Conservation (phyloP, 305 asterid genomes). For the Ruellia speciosa region DNA sequence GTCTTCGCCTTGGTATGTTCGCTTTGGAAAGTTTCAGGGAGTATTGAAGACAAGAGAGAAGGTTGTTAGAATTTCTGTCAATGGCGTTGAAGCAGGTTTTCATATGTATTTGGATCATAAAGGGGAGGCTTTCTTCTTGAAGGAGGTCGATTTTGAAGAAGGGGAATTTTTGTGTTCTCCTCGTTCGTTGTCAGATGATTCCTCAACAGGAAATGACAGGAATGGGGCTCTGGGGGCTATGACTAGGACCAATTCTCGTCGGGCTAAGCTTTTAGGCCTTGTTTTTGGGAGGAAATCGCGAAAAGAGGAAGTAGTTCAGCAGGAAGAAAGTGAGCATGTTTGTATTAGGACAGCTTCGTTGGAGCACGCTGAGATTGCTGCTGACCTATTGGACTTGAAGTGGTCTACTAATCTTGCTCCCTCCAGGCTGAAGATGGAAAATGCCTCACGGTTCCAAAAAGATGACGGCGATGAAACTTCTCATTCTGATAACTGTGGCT, state of each 20-base stretch:
- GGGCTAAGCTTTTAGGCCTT: slow-evolving; percentile 48
- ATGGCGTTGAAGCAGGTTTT: slow-evolving; percentile 68
- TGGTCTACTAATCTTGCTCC: slow-evolving; percentile 78
- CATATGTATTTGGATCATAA: slow-evolving; percentile 74
- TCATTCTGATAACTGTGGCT: slow-evolving; percentile 20
- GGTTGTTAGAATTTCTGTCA: slow-evolving; percentile 62
- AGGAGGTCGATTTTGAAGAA: slow-evolving; percentile 50
- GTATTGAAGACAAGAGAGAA: slow-evolving; percentile 77
- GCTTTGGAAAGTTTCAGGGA: slow-evolving; percentile 95
- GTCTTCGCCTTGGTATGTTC: slow-evolving; percentile 95
- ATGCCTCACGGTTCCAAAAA: slow-evolving; percentile 21
- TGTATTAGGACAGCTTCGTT: slow-evolving; percentile 41
- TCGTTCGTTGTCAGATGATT: slow-evolving; percentile 50
- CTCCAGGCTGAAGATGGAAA: slow-evolving; percentile 28
- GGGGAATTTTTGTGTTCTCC: slow-evolving; percentile 35
- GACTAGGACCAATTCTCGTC: slow-evolving; percentile 37
- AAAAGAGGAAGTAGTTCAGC: slow-evolving; percentile 23
- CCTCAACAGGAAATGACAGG: slow-evolving; percentile 24
- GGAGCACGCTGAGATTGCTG: slow-evolving; percentile 86
- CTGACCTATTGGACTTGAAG: slow-evolving; percentile 83
- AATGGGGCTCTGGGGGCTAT: slow-evolving; percentile 26
- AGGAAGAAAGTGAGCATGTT: slow-evolving; percentile 24
- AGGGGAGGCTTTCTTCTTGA: slow-evolving; percentile 77
- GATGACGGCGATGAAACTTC: slow-evolving; percentile 21
- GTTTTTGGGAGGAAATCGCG: slow-evolving; percentile 54